Conservation (phyloP, 495 filamentous ascomycete genomes). For the Aspergillus affinis region DNA sequence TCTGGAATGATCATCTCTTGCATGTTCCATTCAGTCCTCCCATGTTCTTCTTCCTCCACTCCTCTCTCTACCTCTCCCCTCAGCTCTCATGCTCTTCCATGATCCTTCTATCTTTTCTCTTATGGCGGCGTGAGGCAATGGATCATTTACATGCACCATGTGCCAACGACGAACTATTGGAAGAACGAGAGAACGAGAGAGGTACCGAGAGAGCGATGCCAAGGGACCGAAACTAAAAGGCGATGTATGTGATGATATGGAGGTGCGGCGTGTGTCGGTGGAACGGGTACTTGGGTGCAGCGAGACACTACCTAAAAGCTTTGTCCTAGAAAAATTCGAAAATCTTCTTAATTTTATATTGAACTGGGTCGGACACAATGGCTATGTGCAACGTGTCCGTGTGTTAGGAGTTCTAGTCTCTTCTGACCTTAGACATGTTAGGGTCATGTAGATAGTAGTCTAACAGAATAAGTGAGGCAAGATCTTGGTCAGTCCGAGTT, state of each 20-base stretch:
- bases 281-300: conserved; percentile 1
- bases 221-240: neutral
- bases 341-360: neutral
- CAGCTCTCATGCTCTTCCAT: conserved; percentile 1
- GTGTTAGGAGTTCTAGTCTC: too few relatives aligned
- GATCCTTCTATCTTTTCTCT: neutral
- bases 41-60: neutral
- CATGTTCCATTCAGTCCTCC: neutral
- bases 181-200: neutral
- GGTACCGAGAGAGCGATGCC: neutral
- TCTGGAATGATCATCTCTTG: neutral
- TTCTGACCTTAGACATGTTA: too few relatives aligned
- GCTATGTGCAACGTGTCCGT: too few relatives aligned
- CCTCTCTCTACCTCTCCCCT: neutral
- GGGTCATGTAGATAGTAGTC: too few relatives aligned
- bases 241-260: neutral
- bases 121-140: neutral
- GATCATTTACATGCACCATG: neutral
- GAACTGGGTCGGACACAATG: too few relatives aligned
- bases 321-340: conserved; percentile 5
- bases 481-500: too few relatives aligned
- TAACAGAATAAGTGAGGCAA: too few relatives aligned
- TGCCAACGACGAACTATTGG: conserved; percentile 4
- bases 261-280: neutral
- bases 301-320: conserved; percentile 4